These are phyloP conservation scores for Nakaseomyces sp. DNA, from an alignment of 1,139 yeast genomes.

Conservation along the genomic window DNA sequence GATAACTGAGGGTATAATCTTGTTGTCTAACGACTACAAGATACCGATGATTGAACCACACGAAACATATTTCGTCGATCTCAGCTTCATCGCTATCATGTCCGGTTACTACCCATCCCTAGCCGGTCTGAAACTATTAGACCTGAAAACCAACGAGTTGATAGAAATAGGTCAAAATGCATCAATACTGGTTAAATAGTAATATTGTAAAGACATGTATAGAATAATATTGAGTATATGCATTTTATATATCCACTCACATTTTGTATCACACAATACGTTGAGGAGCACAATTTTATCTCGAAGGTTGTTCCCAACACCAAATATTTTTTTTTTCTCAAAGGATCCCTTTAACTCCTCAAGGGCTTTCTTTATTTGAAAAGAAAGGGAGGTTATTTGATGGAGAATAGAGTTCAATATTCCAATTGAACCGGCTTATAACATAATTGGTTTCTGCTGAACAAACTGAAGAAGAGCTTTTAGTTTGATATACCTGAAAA, in stretches of 20 bases:
- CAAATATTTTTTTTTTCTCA: too few relatives aligned
- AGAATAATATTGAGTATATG: neutral
- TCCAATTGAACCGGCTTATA: too few relatives aligned
- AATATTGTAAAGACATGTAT: too few relatives aligned
- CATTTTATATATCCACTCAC: neutral
- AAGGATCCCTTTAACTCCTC: too few relatives aligned
- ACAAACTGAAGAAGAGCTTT: neutral
- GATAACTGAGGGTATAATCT: conserved; percentile 26
- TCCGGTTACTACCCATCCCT: conserved; percentile 28
- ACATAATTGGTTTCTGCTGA: too few relatives aligned
- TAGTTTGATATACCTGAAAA: neutral
- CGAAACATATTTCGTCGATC: conserved; percentile 24
- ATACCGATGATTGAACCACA: conserved; percentile 25
- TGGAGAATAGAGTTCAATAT: neutral
- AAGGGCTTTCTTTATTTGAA: neutral
- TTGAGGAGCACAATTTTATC: too few relatives aligned
- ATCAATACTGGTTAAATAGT: conserved; percentile 21
- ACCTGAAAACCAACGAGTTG: conserved; percentile 25
- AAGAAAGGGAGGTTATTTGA: neutral
- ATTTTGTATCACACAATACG: neutral
- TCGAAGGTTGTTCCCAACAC: too few relatives aligned
- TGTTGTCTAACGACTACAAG: conserved; percentile 30
- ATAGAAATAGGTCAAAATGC: conserved; percentile 26
- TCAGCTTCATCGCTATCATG: conserved; percentile 26
- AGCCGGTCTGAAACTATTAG: conserved; percentile 28